Conservation (phyloP, 345 rosid genomes). For the Corymbia maculata region DNA sequence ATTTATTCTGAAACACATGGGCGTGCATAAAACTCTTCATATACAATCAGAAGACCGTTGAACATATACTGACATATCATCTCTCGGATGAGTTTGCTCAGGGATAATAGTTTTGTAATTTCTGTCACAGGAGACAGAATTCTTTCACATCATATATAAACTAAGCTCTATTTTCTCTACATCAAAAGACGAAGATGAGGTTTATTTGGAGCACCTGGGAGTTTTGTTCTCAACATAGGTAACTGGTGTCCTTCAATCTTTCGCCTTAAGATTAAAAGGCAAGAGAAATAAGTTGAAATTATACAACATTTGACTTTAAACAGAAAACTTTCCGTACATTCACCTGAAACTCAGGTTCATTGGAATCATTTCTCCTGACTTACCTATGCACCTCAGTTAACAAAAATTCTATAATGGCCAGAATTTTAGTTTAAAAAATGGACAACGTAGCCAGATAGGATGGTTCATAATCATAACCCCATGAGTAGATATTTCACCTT, state of each 20-base stretch:
- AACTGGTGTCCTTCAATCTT: not conserved
- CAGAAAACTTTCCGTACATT: not conserved
- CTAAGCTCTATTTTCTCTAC: not conserved
- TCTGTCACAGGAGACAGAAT: not conserved
- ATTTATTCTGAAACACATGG: not conserved
- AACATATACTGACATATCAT: not conserved
- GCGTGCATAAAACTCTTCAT: not conserved
- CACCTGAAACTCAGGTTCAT: not conserved
- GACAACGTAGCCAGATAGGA: not conserved
- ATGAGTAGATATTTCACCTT: constrained; percentile 42
- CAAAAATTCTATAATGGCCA: not conserved
- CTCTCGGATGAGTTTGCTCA: not conserved
- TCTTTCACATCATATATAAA: not conserved
- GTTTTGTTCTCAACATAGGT: not conserved
- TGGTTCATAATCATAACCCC: not conserved
- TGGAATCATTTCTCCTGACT: not conserved
- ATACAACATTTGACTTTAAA: not conserved
- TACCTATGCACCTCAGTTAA: not conserved
- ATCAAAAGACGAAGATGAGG: not conserved
- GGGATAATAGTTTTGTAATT: not conserved
- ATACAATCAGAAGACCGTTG: not conserved
- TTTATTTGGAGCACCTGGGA: not conserved
- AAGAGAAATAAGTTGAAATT: not conserved
- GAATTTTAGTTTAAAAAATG: not conserved
- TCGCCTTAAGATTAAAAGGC: not conserved